These are phyloP conservation scores for Corrigiola litoralis DNA, from an alignment of 179 eudicot genomes.

Conservation along the genomic window DNA sequence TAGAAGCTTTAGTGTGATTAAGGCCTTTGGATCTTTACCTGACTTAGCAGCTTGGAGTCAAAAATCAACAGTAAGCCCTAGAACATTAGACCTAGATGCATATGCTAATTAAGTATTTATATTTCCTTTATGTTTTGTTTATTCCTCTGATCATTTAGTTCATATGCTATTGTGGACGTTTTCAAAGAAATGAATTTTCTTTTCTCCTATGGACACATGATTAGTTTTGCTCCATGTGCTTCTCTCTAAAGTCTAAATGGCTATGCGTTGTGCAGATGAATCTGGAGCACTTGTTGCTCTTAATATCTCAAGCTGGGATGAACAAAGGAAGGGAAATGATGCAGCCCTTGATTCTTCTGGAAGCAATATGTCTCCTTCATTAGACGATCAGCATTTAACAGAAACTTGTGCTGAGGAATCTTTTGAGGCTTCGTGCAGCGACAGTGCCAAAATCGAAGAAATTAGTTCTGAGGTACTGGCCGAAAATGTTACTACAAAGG, in stretches of 20 bases:
- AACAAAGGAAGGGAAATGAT: constrained; percentile 28
- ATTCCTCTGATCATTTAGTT: not conserved
- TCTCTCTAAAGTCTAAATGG: not conserved
- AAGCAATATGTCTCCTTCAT: constrained; percentile 17
- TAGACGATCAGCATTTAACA: constrained; percentile 13
- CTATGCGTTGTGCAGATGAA: constrained; percentile 39
- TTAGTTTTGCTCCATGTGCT: not conserved
- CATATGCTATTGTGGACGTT: not conserved
- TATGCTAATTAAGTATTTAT: not conserved
- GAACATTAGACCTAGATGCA: not conserved
- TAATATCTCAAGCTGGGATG: constrained; percentile 45
- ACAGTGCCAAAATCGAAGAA: constrained; percentile 21
- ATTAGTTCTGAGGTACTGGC: constrained; percentile 14
- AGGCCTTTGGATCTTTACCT: too few relatives aligned
- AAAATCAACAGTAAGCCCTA: too few relatives aligned
- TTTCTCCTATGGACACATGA: not conserved
- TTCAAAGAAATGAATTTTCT: not conserved
- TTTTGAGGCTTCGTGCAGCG: constrained; percentile 21
- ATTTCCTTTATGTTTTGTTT: not conserved
- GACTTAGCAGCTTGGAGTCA: too few relatives aligned
- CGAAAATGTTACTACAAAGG: constrained; percentile 2
- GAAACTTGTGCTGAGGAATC: constrained; percentile 26
- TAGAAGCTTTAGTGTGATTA: too few relatives aligned
- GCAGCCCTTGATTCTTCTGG: constrained; percentile 21
- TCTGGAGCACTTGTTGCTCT: constrained; percentile 27